Base-by-base conservation (phyloP, 2,329 filamentous ascomycete genomes). In the Colletotrichum magnum region DNA sequence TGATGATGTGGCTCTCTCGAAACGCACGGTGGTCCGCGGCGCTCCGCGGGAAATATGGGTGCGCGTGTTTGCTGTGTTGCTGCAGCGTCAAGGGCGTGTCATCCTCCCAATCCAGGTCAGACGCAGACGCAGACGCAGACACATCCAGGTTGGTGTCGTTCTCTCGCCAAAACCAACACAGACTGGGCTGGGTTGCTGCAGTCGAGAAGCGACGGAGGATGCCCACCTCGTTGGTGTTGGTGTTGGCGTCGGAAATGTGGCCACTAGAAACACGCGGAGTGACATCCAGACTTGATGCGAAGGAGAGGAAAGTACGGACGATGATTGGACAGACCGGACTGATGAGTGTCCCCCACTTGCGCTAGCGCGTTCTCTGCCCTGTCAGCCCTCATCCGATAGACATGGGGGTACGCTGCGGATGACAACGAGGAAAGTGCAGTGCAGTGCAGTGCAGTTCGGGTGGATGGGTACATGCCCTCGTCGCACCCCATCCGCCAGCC, bases 31-130 rank as follows among this genome's bases (percentile, higher is more conserved):
- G 12, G 43, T 51, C 45, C 28, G 57, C 45, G 57, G 57, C 24
- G 48, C 45, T 53, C 48, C n/a, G 50, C 36, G 59, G 39, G 36
- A 48, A 57, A 45, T 15, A 39, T 50, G 32, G 48, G 52, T 16
- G 28, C 13, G 39, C 48, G 21, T 24, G 32, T 53, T 21, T 21
- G 51, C n/a, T 47, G 48, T 51, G 26, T 28, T 24, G 26, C 18
- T 58, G 63, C 67, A 57, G 67, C 67, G 67, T 61, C 67, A 69
- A 69, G 43, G 56, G 67, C 67, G 67, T 61, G 62, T 66, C 61
- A 69, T 69, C 66, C 61, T 69, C 61, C 61, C 41, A 59, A 28
- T 50, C 53, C 48, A 64, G 50, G 50, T 48, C 51, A n/a, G 41
- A 24, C 32, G 61, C 56, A 62, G 59, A 43, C 59, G 59, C 50